phyloP scores from a whole-genome alignment of 805 yeast species.

The Saccharomyces cerevisiae region DNA sequence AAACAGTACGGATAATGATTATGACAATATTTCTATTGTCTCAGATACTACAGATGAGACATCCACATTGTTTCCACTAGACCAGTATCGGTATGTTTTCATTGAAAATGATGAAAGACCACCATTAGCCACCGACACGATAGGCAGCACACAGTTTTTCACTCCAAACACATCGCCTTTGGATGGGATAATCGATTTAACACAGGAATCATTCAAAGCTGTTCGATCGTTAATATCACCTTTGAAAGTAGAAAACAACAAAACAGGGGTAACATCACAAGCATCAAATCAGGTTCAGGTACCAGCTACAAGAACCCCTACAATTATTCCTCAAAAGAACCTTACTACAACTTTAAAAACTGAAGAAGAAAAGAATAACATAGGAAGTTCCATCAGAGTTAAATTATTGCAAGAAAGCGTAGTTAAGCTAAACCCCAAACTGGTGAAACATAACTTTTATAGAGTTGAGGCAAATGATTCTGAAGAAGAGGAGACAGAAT shows the following conservation, averaged over 20 bases:
- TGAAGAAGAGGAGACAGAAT: not conserved
- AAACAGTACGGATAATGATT: not conserved
- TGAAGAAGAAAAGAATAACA: not conserved
- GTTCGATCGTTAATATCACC: constrained; percentile 26
- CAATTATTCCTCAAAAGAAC: constrained; percentile 3
- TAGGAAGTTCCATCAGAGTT: not conserved
- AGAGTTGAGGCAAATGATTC: not conserved
- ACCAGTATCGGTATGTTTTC: not conserved
- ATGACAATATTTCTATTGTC: constrained; percentile 1
- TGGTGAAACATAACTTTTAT: not conserved
- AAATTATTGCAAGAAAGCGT: not conserved
- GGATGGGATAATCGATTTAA: constrained; percentile 20
- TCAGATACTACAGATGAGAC: constrained; percentile 12
- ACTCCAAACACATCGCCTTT: not conserved
- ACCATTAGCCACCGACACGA: not conserved
- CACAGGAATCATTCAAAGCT: constrained; percentile 25
- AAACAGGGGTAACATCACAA: not conserved
- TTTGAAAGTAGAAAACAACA: constrained; percentile 8
- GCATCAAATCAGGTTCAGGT: constrained; percentile 15
- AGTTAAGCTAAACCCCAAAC: not conserved
- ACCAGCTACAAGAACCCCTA: constrained; percentile 27
- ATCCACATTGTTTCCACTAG: constrained; percentile 7
- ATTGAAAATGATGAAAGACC: not conserved
- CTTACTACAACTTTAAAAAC: not conserved
- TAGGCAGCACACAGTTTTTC: not conserved